Evolutionary conservation across 140 eudicot genomes (phyloP).

Genomic region (Cichorium intybus): DNA sequence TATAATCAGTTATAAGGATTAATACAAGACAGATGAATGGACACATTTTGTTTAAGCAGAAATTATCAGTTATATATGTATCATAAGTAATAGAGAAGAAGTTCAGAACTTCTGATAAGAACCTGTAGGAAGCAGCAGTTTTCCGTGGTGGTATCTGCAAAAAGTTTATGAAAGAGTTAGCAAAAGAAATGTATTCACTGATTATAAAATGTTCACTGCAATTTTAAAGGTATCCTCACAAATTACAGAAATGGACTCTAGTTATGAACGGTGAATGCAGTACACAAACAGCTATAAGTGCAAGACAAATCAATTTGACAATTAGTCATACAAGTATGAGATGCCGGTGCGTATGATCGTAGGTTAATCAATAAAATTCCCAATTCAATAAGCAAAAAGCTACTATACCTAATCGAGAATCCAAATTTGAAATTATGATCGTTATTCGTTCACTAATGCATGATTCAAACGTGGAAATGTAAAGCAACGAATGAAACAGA

Average conservation of each 20-base stretch:
- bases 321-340: conserved; percentile 1
- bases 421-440: not conserved
- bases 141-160: conserved; percentile 98
- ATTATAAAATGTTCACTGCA: not conserved
- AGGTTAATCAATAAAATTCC: not conserved
- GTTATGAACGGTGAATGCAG: not conserved
- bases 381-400: not conserved
- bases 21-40: too few species aligned
- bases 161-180: conserved; percentile 9
- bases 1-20: too few species aligned
- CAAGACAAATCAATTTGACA: not conserved
- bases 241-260: not conserved
- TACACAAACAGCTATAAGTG: conserved; percentile 7
- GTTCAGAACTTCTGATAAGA: conserved; percentile 1
- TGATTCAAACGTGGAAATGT: conserved; percentile 11
- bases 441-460: not conserved
- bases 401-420: conserved; percentile 5
- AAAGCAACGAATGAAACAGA: conserved; percentile 10
- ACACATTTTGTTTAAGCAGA: not conserved
- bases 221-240: not conserved
- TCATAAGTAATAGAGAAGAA: not conserved
- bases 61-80: not conserved
- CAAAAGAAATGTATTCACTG: not conserved
- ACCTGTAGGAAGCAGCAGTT: conserved; percentile 99
- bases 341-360: not conserved